Conservation (phyloP, 805 yeast genomes). For the Sugiyamaella americana region DNA sequence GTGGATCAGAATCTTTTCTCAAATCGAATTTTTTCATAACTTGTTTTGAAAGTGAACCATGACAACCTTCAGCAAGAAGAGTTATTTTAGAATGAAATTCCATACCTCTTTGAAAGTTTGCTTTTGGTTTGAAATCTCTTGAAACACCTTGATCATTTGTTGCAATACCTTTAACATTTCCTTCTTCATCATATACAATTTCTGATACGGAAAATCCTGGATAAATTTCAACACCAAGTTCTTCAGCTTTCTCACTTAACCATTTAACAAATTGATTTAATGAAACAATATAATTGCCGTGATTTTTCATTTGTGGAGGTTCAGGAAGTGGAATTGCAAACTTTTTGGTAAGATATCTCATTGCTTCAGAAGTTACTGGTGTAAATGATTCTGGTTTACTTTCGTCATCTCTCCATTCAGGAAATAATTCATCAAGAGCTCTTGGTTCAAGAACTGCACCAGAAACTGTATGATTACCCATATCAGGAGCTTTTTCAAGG, state of each 20-base stretch:
- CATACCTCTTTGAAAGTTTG: conserved; percentile 91
- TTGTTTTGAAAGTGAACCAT: conserved; percentile 83
- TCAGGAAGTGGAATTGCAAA: conserved; percentile 73
- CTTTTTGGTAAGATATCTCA: conserved; percentile 61
- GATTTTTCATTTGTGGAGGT: conserved; percentile 84
- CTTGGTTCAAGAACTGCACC: conserved; percentile 94
- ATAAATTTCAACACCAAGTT: conserved; percentile 86
- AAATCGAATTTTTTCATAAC: conserved; percentile 63
- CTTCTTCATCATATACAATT: conserved; percentile 50
- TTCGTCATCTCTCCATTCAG: conserved; percentile 44
- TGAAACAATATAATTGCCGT: conserved; percentile 80
- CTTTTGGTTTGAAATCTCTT: conserved; percentile 69
- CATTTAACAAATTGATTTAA: conserved; percentile 74
- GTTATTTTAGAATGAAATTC: conserved; percentile 89
- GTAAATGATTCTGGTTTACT: conserved; percentile 56
- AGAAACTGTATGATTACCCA: conserved; percentile 87
- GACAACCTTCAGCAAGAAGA: conserved; percentile 96
- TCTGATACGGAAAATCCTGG: conserved; percentile 86
- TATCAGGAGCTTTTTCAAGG: conserved; percentile 85
- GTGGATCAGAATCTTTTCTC: conserved; percentile 58
- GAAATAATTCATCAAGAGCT: conserved; percentile 78
- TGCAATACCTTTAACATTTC: conserved; percentile 77
- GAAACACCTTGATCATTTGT: conserved; percentile 89
- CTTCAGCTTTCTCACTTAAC: conserved; percentile 85
- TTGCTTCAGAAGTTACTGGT: conserved; percentile 63